phyloP scores from a whole-genome alignment of 2,329 filamentous ascomycete species.

The Ilyonectria mors-panacis region DNA sequence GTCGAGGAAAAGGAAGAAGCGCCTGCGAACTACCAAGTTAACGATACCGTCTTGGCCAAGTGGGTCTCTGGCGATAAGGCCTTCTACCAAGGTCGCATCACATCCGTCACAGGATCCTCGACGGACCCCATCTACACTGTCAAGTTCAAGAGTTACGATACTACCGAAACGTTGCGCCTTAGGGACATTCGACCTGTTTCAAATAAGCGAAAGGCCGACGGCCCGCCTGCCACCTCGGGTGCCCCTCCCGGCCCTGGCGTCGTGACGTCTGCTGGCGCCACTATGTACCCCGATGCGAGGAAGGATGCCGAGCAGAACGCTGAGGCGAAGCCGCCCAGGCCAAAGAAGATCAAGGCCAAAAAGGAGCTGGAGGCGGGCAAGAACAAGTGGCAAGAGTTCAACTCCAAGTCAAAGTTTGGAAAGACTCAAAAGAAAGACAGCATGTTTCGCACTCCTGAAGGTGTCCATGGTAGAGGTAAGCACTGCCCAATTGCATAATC shows the following conservation, averaged over 20 bases:
- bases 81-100: slow-evolving; percentile 94
- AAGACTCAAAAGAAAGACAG: slow-evolving; percentile 86
- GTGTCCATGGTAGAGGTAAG: slow-evolving; percentile 87
- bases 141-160: slow-evolving; percentile 93
- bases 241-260: slow-evolving; percentile 60
- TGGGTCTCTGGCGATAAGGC: slow-evolving; percentile 91
- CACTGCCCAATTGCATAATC: background rate
- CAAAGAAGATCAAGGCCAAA: slow-evolving; percentile 92
- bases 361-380: slow-evolving; percentile 93
- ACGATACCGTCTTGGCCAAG: slow-evolving; percentile 91
- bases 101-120: slow-evolving; percentile 93
- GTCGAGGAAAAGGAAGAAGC: slow-evolving; percentile 66
- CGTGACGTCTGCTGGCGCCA: slow-evolving; percentile 70
- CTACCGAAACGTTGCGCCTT: slow-evolving; percentile 83
- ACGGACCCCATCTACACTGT: slow-evolving; percentile 93
- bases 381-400: slow-evolving; percentile 96
- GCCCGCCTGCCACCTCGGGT: slow-evolving; percentile 68
- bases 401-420: slow-evolving; percentile 79
- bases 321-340: slow-evolving; percentile 80
- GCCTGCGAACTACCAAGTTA: slow-evolving; percentile 80
- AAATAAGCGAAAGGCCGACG: slow-evolving; percentile 90
- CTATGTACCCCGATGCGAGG: slow-evolving; percentile 73
- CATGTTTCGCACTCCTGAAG: slow-evolving; percentile 96
- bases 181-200: slow-evolving; percentile 87
- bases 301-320: slow-evolving; percentile 74